Percentiles rank a stretch among this genome's conserved stretches.
phyloP scores from a whole-genome alignment of 1,139 yeast genomes.

The Candida tetrigidarum region DNA sequence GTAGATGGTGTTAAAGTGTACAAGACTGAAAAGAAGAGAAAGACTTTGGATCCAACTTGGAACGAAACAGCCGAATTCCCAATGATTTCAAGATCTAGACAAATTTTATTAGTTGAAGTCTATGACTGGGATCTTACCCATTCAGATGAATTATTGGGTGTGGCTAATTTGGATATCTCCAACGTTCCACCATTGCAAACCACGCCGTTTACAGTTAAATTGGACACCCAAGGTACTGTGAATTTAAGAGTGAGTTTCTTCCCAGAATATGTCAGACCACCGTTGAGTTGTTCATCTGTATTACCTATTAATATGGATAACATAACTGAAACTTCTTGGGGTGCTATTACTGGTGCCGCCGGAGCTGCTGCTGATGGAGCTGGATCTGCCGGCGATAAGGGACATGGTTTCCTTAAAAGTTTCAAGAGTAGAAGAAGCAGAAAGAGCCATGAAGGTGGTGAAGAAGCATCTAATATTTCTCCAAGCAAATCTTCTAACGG shows the following conservation, averaged over 20 bases:
- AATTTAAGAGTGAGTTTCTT: slow-evolving; percentile 55
- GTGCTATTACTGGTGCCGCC: slow-evolving; percentile 47
- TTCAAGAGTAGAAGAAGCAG: slow-evolving; percentile 30
- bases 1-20: slow-evolving; percentile 58
- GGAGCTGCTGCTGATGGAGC: slow-evolving; percentile 50
- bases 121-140: slow-evolving; percentile 83
- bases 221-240: slow-evolving; percentile 66
- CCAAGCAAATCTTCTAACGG: slow-evolving; percentile 15
- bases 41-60: slow-evolving; percentile 72
- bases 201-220: slow-evolving; percentile 49
- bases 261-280: slow-evolving; percentile 73
- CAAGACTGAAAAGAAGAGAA: slow-evolving; percentile 65
- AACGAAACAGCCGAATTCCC: slow-evolving; percentile 64
- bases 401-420: slow-evolving; percentile 44
- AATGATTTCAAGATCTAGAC: slow-evolving; percentile 64
- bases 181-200: slow-evolving; percentile 48
- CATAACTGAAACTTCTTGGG: slow-evolving; percentile 51
- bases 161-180: slow-evolving; percentile 52
- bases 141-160: slow-evolving; percentile 62
- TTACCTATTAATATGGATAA: slow-evolving; percentile 44
- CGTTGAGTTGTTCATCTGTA: slow-evolving; percentile 44
- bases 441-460: slow-evolving; percentile 13
- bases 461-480: slow-evolving; percentile 8
- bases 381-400: slow-evolving; percentile 45
- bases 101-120: slow-evolving; percentile 50